Evolutionary conservation across 2,329 filamentous ascomycete genomes (phyloP), one percentile per base, ranked within the genome.

Genomic region (Trichoderma atrobrunneum): DNA sequence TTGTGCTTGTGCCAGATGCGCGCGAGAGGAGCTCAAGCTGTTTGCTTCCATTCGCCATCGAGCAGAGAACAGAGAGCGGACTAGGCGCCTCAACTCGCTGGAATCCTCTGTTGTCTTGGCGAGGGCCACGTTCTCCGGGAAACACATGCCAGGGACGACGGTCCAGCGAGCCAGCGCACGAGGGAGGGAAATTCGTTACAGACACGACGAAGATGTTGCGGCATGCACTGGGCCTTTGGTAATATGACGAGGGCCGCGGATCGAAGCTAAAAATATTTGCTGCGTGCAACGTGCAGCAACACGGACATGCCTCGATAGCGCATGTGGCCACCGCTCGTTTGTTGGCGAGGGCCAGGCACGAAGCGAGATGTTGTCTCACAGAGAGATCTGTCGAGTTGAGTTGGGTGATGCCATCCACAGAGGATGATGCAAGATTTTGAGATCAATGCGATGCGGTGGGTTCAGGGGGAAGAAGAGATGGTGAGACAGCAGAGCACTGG

Each of bases 311-410:
- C 30, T 66, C 39, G 14, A 60, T 36, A 36, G 36, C 43, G 57
- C 66, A 51, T 69, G 66, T 69, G 66, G 66, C 39, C 56, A 57
- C 28, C 26, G 65, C 59, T 72, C 60, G 66, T 54, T 39, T 51
- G 48, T 54, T 72, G 71, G 48, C 57, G 61, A 65, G 28, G 66
- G 43, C 67, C 68, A 67, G 57, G 59, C 43, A 59, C 56, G 61
- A 73, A 56, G 72, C 72, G 68, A 71, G 62, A 60, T 63, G 65
- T 51, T 62, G 72, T 71, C 68, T 71, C 68, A 71, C 72, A 54
- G 21, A 24, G 21, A 71, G 72, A 71, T 66, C 62, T 71, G 54
- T 64, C 62, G 51, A 66, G 39, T 32, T 34, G 51, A 48, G 61
- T 48, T 54, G 71, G 30, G 59, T 48, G 61, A 73, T 36, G 59